phyloP scores from a whole-genome alignment of 306 rosid species.

The Gillenia trifoliata region DNA sequence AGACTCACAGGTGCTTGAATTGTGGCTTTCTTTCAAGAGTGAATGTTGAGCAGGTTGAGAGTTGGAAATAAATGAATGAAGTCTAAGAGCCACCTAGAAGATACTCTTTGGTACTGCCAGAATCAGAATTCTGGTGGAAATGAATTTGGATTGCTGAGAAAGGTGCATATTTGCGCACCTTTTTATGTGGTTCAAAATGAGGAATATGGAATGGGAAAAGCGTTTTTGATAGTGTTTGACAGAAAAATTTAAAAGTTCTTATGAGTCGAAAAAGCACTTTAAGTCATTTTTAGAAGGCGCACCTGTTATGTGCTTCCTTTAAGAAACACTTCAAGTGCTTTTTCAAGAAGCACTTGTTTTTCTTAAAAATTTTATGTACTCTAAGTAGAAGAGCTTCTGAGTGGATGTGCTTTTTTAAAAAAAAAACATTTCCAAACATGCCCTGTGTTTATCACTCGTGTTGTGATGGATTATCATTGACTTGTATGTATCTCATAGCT shows the following conservation, averaged over 20 bases:
- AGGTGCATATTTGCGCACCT: neutral
- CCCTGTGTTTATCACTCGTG: neutral
- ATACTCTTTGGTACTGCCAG: neutral
- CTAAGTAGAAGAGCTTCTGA: no score
- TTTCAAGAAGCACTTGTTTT: no score
- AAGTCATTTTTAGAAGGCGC: no score
- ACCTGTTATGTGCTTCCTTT: no score
- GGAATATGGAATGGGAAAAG: no score
- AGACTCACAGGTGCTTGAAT: neutral
- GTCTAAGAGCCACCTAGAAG: neutral
- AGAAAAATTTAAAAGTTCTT: no score
- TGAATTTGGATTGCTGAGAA: neutral
- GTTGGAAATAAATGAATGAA: neutral
- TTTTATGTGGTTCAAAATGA: neutral
- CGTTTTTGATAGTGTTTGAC: no score
- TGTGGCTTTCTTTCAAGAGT: constrained; percentile 2
- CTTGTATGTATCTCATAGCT: neutral
- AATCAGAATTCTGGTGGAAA: constrained; percentile 12
- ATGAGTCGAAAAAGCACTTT: no score
- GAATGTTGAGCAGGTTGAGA: neutral
- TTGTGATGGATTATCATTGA: neutral
- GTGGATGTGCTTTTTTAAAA: no score
- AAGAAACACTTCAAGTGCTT: no score
- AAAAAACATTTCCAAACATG: no score
- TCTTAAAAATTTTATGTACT: no score